Evolutionary conservation across 2,329 filamentous ascomycete genomes (phyloP), one percentile per base, ranked within the genome.

Genomic region (Venturia oleaginea): DNA sequence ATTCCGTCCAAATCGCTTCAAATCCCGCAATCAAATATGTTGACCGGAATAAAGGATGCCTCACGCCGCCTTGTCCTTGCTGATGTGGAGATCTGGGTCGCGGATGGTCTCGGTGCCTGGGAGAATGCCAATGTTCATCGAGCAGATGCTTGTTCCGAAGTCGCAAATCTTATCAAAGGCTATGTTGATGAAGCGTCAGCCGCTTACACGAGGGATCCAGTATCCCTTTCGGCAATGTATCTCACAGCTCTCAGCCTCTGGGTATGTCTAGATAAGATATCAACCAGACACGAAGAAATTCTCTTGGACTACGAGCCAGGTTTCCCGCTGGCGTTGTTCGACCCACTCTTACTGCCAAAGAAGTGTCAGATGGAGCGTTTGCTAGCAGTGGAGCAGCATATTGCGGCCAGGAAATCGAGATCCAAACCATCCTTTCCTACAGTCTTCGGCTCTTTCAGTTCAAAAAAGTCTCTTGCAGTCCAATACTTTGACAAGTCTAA

Each of bases 181-280:
- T 57, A 57, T 22, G 15, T 32, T 57, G 5, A 30, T 19, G 11
- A 37, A 34, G 30, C 51, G 5, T 57, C 24, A 6, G 17, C 3
- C 51, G 24, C 51, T 1, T 62, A 51, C 51, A 37, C 51, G 22
- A 4, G 37, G 4, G 40, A 62, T 17, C 64, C 64, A 22, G 27
- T 42, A 24, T 59, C 64, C 6, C 42, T 32, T 15, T 54, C 84
- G 34, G 65, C 72, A 0, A 78, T 83, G 68, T 71, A 88, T 0
- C 75, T 89, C 1, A 78, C 74, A 8, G 54, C 84, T 0, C 79
- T 88, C 69, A 80, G 84, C 61, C 67, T 86, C 0, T 90, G 86
- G 86, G 70, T 81, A 3, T 68, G 71, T 1, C 78, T 88, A 70
- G 87, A 90, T 66, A 68, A 74, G 13, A 71, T 70, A n/a, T 80